phyloP scores from a whole-genome alignment of 176 grass and related monocot species.

The Calamus simplicifolius region DNA sequence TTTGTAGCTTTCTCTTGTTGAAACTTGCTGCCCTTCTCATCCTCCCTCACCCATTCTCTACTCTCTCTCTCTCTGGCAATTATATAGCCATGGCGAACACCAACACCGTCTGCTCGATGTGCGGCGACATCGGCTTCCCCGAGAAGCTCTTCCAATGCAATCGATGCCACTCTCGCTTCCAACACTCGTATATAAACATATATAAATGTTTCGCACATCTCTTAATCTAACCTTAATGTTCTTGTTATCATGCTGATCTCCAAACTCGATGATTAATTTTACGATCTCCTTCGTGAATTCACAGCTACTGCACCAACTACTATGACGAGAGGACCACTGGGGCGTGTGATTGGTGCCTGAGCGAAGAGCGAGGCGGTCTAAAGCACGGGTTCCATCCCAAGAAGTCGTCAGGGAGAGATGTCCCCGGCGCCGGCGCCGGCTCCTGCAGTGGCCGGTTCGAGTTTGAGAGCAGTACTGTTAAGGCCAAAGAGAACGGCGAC shows the following conservation, averaged over 20 bases:
- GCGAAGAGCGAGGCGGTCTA: conserved; percentile 34
- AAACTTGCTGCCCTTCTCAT: conserved; percentile 15
- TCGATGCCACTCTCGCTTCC: conserved; percentile 72
- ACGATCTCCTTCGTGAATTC: not conserved
- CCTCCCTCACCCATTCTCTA: conserved; percentile 1
- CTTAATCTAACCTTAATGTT: not conserved
- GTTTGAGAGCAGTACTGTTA: not conserved
- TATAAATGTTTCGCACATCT: not conserved
- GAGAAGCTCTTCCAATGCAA: conserved; percentile 93
- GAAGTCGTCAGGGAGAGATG: conserved; percentile 11
- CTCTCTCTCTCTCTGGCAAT: not conserved
- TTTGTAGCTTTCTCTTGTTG: conserved; percentile 16
- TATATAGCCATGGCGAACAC: conserved; percentile 20
- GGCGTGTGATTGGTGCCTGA: conserved; percentile 88
- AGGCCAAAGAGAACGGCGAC: conserved; percentile 18
- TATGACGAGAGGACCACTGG: conserved; percentile 43
- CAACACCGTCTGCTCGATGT: conserved; percentile 79
- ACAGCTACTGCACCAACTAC: conserved; percentile 97
- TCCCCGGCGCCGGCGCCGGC: not conserved
- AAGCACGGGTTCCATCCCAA: conserved; percentile 23
- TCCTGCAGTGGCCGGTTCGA: not conserved
- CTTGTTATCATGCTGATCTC: not conserved
- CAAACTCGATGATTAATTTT: not conserved
- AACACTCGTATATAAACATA: conserved; percentile 63
- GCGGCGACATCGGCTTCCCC: conserved; percentile 92